Percentiles rank a stretch among this genome's conserved stretches.
phyloP scores from a whole-genome alignment of 164 flowering plant genomes.

The Cinnamomum chago region DNA sequence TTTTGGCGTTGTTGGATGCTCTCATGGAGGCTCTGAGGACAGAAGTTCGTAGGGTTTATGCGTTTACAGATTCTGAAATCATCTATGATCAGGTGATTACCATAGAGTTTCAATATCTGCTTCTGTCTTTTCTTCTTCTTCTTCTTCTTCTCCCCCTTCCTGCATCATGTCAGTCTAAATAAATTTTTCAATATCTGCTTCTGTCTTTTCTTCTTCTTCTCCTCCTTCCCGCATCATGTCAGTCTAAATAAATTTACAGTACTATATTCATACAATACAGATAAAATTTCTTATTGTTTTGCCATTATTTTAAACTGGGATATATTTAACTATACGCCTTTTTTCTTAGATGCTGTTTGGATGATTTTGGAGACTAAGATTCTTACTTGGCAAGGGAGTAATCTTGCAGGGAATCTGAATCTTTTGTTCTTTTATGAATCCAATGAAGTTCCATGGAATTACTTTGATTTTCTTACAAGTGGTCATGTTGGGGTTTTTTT shows the following conservation, averaged over 20 bases:
- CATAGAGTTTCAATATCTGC: not conserved
- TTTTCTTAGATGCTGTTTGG: not conserved
- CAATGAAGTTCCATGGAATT: not conserved
- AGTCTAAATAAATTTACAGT: too few species aligned
- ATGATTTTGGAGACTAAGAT: not conserved
- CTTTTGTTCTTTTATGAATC: not conserved
- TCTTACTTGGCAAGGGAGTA: not conserved
- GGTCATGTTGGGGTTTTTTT: not conserved
- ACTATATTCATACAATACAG: not conserved
- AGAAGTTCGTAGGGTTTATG: slow-evolving; percentile 42
- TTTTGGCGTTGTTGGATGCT: slow-evolving; percentile 84
- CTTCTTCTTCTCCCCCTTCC: not conserved
- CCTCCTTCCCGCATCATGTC: not conserved
- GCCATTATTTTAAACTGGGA: not conserved
- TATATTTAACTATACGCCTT: not conserved
- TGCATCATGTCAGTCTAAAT: too few species aligned
- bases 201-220: not conserved
- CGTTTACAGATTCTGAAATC: slow-evolving; percentile 66
- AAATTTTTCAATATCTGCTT: not conserved
- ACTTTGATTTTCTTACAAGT: not conserved
- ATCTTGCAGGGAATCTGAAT: not conserved
- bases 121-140: not conserved
- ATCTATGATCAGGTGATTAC: slow-evolving; percentile 59
- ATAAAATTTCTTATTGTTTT: not conserved
- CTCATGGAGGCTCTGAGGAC: slow-evolving; percentile 47